Conservation (phyloP, 345 rosid genomes). For the Eucalyptus polybractea region DNA sequence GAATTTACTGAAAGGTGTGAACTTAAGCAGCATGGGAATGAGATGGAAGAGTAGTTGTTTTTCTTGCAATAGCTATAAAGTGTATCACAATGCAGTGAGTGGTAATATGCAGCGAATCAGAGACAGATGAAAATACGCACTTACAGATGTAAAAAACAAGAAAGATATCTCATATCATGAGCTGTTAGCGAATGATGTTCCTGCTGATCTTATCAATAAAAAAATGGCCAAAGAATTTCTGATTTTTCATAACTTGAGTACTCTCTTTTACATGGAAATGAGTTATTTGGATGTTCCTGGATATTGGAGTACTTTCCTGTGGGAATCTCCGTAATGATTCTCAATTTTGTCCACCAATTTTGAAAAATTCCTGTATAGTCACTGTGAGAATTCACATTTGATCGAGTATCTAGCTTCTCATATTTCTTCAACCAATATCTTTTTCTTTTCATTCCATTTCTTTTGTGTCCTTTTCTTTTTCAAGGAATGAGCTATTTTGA, state of each 20-base stretch:
- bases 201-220: not conserved
- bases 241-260: not conserved
- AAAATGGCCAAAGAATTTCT: not conserved
- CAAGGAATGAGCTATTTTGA: not conserved
- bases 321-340: not conserved
- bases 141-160: not conserved
- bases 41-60: not conserved
- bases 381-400: not conserved
- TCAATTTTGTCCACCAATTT: not conserved
- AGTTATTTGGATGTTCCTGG: not conserved
- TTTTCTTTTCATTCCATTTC: not conserved
- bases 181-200: not conserved
- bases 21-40: not conserved
- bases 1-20: constrained; percentile 67
- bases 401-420: not conserved
- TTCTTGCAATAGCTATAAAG: not conserved
- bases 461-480: not conserved
- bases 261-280: not conserved
- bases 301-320: not conserved
- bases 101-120: not conserved
- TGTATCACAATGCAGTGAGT: not conserved
- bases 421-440: not conserved
- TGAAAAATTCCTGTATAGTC: not conserved
- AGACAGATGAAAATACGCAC: not conserved
- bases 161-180: not conserved